A percentile compares a stretch with the other conserved stretches of the same genome.
phyloP scores from a whole-genome alignment of 202 grass and related monocot genomes.

The Carex sylvatica region DNA sequence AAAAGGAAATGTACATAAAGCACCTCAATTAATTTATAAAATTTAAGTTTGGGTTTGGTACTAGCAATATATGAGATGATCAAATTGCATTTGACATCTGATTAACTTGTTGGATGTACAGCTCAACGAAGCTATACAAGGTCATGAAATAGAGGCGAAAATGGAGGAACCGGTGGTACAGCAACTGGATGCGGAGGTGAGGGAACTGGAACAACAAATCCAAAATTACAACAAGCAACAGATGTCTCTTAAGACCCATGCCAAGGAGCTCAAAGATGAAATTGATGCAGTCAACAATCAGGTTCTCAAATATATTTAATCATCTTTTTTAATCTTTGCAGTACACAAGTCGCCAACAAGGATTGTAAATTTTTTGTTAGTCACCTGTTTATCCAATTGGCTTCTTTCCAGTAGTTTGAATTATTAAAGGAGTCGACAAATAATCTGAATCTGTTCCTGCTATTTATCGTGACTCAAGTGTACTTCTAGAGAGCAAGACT shows the following conservation, averaged over 20 bases:
- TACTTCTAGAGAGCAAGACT: neutral
- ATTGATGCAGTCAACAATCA: conserved; percentile 45
- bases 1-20: neutral
- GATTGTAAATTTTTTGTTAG: neutral
- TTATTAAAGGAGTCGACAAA: neutral
- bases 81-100: neutral
- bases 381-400: neutral
- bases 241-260: conserved; percentile 42
- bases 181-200: conserved; percentile 47
- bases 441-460: neutral
- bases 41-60: neutral
- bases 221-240: conserved; percentile 76
- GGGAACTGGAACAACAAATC: conserved; percentile 41
- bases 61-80: conserved; percentile 20
- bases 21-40: neutral
- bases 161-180: conserved; percentile 54
- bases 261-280: conserved; percentile 44
- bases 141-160: conserved; percentile 42
- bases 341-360: neutral
- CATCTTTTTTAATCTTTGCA: neutral
- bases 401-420: neutral
- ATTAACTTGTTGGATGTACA: conserved; percentile 25
- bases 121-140: conserved; percentile 51
- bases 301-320: conserved; percentile 33
- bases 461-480: neutral